Evolutionary conservation across 306 rosid genomes (phyloP), one percentile per base, ranked within the genome.

Genomic region (Vachellia pachyceras): DNA sequence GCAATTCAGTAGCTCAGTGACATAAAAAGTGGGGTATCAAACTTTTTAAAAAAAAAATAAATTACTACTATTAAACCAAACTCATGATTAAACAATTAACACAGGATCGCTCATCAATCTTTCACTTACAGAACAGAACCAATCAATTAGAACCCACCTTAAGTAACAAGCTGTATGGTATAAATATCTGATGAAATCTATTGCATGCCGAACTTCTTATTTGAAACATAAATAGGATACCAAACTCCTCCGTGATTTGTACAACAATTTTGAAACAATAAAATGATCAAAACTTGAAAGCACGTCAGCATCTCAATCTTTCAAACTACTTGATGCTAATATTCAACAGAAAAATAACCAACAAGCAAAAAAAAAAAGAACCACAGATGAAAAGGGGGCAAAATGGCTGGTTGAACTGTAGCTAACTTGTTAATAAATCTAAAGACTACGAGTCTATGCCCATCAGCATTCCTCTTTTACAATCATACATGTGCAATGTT

Each of bases 401-500:
- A 80, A 87, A 46, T 9, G 64, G 58, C 77, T 72, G 73, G 70
- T 64, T 71, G 70, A 79, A 74, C 78, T 46, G 69, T 69, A 54
- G 58, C 41, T 36, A 74, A 82, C 64, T 68, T 41, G 83, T 84
- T 40, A 72, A 72, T 79, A 75, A 78, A 80, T 80, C 75, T 85
- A 68, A 85, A 84, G 35, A 69, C 72, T 81, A 78, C 83, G 67
- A 57, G 20, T 52, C 72, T 82, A 77, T 83, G 67, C 67, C 68
- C 78, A 76, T 84, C 79, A 68, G 81, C 90, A 74, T 58, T 75
- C n/a, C n/a, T n/a, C n/a, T n/a, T n/a, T n/a, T n/a, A n/a, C n/a
- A n/a, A n/a, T n/a, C 82, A 75, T 87, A 88, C 91, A 87, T 49
- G 80, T 84, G 76, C 57, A 60, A 80, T 82, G 80, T 85, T 84